A percentile compares a stretch with the other conserved stretches of the same genome.
Evolutionary conservation across 108 stramenopile species (phyloP).

Genomic region (Epithemia pelagica): DNA sequence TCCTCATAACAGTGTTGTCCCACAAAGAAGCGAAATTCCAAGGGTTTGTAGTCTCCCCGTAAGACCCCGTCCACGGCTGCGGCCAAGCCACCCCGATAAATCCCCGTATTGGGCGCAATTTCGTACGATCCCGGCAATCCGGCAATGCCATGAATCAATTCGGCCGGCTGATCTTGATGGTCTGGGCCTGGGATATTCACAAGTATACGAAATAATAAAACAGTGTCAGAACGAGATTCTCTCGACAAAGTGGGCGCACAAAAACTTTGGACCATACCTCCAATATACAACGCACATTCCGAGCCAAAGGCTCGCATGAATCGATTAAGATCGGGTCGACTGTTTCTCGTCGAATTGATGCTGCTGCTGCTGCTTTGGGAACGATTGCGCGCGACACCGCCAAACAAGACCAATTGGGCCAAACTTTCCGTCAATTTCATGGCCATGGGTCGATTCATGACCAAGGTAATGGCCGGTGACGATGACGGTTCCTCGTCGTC

Average conservation of each 20-base stretch:
- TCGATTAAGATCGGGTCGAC: conserved; percentile 13
- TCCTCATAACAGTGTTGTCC: conserved; percentile 47
- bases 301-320: conserved; percentile 63
- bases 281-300: conserved; percentile 68
- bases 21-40: conserved; percentile 82
- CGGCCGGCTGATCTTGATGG: conserved; percentile 57
- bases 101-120: conserved; percentile 55
- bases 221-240: too few relatives aligned
- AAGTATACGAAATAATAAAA: too few relatives aligned
- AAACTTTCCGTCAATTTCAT: conserved; percentile 61
- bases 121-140: conserved; percentile 64
- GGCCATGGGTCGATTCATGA: conserved; percentile 80
- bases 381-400: conserved; percentile 10
- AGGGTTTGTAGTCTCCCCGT: conserved; percentile 52
- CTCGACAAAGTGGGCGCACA: too few relatives aligned
- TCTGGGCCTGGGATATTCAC: too few relatives aligned
- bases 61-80: conserved; percentile 71
- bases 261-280: too few relatives aligned
- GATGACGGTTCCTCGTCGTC: not conserved
- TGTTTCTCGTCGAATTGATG: not conserved
- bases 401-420: conserved; percentile 46
- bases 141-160: conserved; percentile 64
- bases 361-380: not conserved
- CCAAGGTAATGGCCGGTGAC: conserved; percentile 38
- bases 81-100: conserved; percentile 68